Conservation (phyloP, 1,284 basidiomycete genomes). For the Boletellus sp. region DNA sequence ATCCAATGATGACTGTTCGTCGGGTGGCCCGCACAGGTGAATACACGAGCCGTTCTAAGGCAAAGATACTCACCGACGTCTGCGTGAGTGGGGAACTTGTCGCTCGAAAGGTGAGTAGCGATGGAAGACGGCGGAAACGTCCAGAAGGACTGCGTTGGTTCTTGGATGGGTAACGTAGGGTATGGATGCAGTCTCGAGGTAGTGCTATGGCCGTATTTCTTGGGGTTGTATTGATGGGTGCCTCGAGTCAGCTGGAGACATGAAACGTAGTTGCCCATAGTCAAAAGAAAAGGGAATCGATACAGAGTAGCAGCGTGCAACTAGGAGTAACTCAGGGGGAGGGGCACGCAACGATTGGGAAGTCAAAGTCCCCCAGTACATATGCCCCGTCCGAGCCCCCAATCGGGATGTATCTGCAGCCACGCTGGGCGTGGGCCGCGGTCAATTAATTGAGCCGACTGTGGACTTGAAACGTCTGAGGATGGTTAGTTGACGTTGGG, state of each 20-base stretch:
- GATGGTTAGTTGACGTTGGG: not conserved
- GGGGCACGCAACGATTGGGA: not conserved
- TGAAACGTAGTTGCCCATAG: slow-evolving; percentile 28
- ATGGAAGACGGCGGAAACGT: slow-evolving; percentile 40
- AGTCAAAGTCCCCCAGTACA: slow-evolving; percentile 15
- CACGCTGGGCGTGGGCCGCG: not conserved
- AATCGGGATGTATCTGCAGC: slow-evolving; percentile 10
- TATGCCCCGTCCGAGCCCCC: slow-evolving; percentile 11
- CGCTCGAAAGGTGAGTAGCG: slow-evolving; percentile 24
- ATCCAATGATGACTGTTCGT: slow-evolving; percentile 43
- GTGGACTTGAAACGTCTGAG: not conserved
- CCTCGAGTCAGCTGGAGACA: not conserved
- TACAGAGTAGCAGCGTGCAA: not conserved
- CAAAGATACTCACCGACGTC: slow-evolving; percentile 34
- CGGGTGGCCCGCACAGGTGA: not conserved
- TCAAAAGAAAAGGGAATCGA: slow-evolving; percentile 1
- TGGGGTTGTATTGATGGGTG: not conserved
- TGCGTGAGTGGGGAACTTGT: slow-evolving; percentile 35
- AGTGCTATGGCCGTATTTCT: slow-evolving; percentile 1
- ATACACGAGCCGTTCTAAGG: not conserved
- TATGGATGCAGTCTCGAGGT: not conserved
- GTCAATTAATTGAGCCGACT: not conserved
- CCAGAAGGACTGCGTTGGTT: slow-evolving; percentile 46
- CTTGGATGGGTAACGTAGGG: slow-evolving; percentile 38
- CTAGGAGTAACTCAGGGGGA: slow-evolving; percentile 5